Evolutionary conservation across 169 alveolate genomes (phyloP).

Genomic region (Eimeria necatrix): DNA sequence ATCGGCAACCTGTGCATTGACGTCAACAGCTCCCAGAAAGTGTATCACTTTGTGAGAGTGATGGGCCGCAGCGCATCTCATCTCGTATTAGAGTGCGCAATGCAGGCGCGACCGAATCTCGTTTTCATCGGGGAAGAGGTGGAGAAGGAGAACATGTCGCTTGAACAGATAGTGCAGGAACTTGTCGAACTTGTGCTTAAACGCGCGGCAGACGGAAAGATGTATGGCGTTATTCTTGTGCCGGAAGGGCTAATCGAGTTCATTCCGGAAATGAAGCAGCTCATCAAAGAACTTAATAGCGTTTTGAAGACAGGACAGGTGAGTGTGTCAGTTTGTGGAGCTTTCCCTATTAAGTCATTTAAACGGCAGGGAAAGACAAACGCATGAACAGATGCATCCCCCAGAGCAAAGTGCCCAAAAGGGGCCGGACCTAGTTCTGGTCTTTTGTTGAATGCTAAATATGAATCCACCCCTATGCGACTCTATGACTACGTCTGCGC

Average conservation of each 20-base stretch:
- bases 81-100: slow-evolving; percentile 97
- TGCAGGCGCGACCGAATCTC: slow-evolving; percentile 97
- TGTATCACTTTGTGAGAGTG: slow-evolving; percentile 97
- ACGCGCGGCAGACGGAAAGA: slow-evolving; percentile 88
- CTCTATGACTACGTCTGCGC: background rate
- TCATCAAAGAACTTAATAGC: slow-evolving; percentile 96
- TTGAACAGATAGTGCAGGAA: slow-evolving; percentile 92
- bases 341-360: no score
- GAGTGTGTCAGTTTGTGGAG: background rate
- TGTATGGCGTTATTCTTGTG: slow-evolving; percentile 97
- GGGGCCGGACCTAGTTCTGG: no score
- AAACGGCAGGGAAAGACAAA: no score
- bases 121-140: slow-evolving; percentile 96
- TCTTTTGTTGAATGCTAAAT: no score
- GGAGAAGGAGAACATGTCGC: slow-evolving; percentile 90
- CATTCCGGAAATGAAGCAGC: slow-evolving; percentile 92
- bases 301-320: slow-evolving; percentile 83
- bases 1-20: slow-evolving; percentile 97
- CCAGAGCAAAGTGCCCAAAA: no score
- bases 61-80: slow-evolving; percentile 99
- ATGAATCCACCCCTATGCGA: no score
- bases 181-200: slow-evolving; percentile 94
- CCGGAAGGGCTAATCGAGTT: slow-evolving; percentile 98
- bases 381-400: no score
- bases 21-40: slow-evolving; percentile 85